phyloP scores from a whole-genome alignment of 768 basidiomycete genomes.

The Phylloporus sp. region DNA sequence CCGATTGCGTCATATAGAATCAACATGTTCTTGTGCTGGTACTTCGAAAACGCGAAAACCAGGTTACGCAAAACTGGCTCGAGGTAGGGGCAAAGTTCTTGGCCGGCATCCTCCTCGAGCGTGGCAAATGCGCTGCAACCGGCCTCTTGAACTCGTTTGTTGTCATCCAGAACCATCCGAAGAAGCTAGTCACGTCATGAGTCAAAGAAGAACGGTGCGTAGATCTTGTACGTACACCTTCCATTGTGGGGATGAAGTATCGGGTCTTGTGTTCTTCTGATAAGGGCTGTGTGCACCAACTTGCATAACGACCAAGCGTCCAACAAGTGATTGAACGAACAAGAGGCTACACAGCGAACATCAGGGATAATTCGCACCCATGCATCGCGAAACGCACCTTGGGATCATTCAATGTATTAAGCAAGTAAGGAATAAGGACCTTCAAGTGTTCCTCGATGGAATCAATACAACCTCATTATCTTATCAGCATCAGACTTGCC shows the following conservation, averaged over 20 bases:
- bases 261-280: slow-evolving; percentile 83
- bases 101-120: slow-evolving; percentile 93
- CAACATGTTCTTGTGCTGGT: slow-evolving; percentile 99
- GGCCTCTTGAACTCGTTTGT: slow-evolving; percentile 98
- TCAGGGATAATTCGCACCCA: neutral
- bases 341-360: slow-evolving; percentile 58
- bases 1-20: slow-evolving; percentile 99
- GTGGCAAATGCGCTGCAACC: slow-evolving; percentile 99
- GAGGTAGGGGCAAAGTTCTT: slow-evolving; percentile 85
- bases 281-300: slow-evolving; percentile 86
- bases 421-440: slow-evolving; percentile 89
- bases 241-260: slow-evolving; percentile 97
- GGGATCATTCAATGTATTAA: slow-evolving; percentile 83
- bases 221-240: slow-evolving; percentile 66
- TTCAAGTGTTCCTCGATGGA: slow-evolving; percentile 91
- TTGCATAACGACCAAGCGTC: slow-evolving; percentile 98
- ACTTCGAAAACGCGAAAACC: slow-evolving; percentile 94
- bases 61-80: slow-evolving; percentile 93
- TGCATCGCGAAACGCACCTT: slow-evolving; percentile 53
- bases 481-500: slow-evolving; percentile 6
- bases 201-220: neutral
- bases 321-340: slow-evolving; percentile 98
- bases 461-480: slow-evolving; percentile 81
- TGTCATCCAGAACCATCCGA: slow-evolving; percentile 95
- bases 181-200: slow-evolving; percentile 59